Evolutionary conservation across 2,329 filamentous ascomycete genomes (phyloP), one percentile per base, ranked within the genome.

Genomic region (Curvularia spicifera): DNA sequence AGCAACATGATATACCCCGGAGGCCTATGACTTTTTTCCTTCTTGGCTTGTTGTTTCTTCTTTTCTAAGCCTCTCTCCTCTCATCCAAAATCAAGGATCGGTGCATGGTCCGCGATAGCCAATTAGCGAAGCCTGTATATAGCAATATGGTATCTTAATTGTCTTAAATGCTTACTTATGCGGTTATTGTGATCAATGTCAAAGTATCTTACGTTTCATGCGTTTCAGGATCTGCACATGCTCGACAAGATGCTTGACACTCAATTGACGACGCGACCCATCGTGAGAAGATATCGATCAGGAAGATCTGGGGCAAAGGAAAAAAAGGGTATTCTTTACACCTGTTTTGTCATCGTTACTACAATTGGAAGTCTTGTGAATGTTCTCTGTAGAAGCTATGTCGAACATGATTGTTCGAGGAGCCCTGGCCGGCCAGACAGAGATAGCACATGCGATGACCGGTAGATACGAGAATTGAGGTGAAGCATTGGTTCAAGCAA

Each of bases 1-100:
- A 37, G 46, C 33, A 50, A 28, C 47, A 50, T n/a, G 9, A 39
- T 40, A 50, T 50, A 40, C 24, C 33, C 47, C 15, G 20, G 13
- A 6, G 24, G 24, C 18, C 45, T 33, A 22, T 29, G 33, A 39
- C 20, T 49, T 48, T 37, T 10, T 37, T 10, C 7, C 6, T 49
- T 28, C 22, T 24, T 31, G 20, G 18, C 31, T 37, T 48, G 29
- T 10, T 24, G 2, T 22, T 45, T 12, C 13, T 45, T 31, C 10
- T 31, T 31, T 13, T 5, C 9, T 20, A 28, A 45, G 13, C n/a
- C 9, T 45, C 28, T 31, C 26, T 31, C 29, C 29, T 45, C 43
- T 45, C 24, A 18, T 31, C 28, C n/a, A 46, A 10, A 13, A n/a
- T 15, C 13, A 33, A 20, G 8, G 44, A 20, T 46, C 44, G 44